Evolutionary conservation across 176 grass and related monocot species (phyloP), one percentile per base, ranked within the genome.

Genomic region (Phragmites australis): DNA sequence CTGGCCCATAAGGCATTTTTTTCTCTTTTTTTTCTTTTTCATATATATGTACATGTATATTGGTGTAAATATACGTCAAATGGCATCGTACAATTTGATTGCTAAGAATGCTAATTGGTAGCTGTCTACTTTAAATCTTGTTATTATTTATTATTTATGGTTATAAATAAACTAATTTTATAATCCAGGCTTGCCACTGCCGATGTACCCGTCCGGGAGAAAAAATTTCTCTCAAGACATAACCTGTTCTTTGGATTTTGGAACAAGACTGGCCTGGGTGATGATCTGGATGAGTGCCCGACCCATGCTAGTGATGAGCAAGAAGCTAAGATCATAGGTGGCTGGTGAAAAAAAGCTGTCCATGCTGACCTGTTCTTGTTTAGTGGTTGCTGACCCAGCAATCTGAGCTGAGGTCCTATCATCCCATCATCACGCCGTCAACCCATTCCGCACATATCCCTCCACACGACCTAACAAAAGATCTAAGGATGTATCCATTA

Each of bases 361-460:
- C 63, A 85, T 71, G 82, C 77, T 85, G 77, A 89, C 54, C 82
- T 89, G 82, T 85, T 70, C 37, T 40, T 81, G 82, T 52, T 89
- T 50, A 81, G 82, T 89, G 82, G 70, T 51, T 85, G 70, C 82
- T 89, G 82, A 85, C 77, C 82, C 71, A 65, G 79, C 82, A 76
- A 70, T 81, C 53, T 15, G 63, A 76, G 70, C 70, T 14, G 67
- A 85, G 76, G 69, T 81, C 82, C 49, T 45, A 31, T 70, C 87
- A 76, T 63, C 53, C 70, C 81, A 79, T 88, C 80, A 88, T 84
- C 68, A 64, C 77, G 79, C 72, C 37, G 55, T 73, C 44, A 63
- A n/a, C 21, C 26, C 74, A 27, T 46, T 25, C 11, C 42, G 9
- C 54, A 44, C 54, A 44, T 6, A 4, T 17, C 14, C 8, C 13